A percentile compares a stretch with the other conserved stretches of the same genome.
Conservation (phyloP, 176 grass and related monocot genomes). For the Lolium multiflorum region DNA sequence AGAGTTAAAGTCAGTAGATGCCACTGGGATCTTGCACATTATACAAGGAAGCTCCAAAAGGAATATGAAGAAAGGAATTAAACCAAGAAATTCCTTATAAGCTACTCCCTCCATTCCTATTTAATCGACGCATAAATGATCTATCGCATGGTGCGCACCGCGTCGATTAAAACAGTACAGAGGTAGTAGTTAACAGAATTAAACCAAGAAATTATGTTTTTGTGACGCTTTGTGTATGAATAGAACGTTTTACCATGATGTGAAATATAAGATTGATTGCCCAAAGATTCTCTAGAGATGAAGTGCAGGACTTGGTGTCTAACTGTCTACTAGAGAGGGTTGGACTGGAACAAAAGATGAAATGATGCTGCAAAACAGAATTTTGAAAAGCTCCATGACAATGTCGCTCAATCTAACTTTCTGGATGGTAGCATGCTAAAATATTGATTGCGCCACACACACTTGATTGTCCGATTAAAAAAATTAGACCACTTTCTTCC, state of each 20-base stretch:
- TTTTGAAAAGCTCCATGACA: conserved; percentile 11
- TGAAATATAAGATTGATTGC: conserved; percentile 1
- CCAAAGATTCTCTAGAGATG: conserved; percentile 10
- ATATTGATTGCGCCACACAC: neutral
- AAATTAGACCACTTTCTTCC: neutral
- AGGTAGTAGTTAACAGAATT: conserved; percentile 8
- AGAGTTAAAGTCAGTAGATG: conserved; percentile 24
- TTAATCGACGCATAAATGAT: no score
- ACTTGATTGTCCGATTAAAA: neutral
- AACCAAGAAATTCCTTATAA: conserved; percentile 6
- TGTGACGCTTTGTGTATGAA: conserved; percentile 9
- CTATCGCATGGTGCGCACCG: no score
- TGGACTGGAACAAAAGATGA: conserved; percentile 19
- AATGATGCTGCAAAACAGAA: neutral
- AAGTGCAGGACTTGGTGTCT: neutral
- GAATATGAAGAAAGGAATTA: conserved; percentile 25
- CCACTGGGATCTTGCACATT: conserved; percentile 22
- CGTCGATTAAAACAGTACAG: no score
- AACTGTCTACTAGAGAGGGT: neutral
- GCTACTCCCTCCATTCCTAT: no score
- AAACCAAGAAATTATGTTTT: conserved; percentile 6
- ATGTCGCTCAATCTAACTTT: conserved; percentile 17
- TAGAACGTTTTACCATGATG: conserved; percentile 1
- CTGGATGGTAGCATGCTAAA: conserved; percentile 14
- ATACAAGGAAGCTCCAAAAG: conserved; percentile 7